These are phyloP conservation scores for Cokeromyces recurvatus DNA, from an alignment of 371 early-diverging fungal species.

Conservation along the genomic window DNA sequence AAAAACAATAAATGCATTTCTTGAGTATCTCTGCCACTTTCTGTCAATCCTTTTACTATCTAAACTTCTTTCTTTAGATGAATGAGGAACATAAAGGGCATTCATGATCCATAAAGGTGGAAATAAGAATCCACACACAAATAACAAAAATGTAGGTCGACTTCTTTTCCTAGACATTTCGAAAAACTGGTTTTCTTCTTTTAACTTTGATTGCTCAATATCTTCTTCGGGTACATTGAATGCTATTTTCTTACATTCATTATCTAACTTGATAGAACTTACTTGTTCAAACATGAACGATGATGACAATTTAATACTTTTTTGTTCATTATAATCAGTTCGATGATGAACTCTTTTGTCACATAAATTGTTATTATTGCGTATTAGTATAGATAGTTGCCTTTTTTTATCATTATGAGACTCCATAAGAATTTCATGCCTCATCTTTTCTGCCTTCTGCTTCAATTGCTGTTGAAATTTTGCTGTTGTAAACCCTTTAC, in stretches of 20 bases:
- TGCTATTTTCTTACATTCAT: no score
- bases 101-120: constrained; percentile 37
- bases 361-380: no score
- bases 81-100: constrained; percentile 12
- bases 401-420: no score
- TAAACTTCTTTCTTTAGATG: background rate
- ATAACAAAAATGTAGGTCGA: constrained; percentile 25
- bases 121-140: constrained; percentile 33
- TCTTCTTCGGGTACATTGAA: no score
- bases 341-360: no score
- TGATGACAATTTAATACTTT: no score
- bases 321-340: no score
- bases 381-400: no score
- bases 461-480: constrained; percentile 4
- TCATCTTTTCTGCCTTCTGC: constrained; percentile 6
- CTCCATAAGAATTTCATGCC: no score
- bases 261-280: no score
- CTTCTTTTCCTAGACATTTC: background rate
- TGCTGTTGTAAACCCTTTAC: background rate
- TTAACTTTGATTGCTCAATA: background rate
- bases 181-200: background rate
- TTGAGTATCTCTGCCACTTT: constrained; percentile 18
- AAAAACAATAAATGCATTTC: constrained; percentile 12
- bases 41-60: constrained; percentile 7
- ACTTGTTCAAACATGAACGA: no score